phyloP scores from a whole-genome alignment of 129 eudicot species.

The Gnaphalium uliginosum region DNA sequence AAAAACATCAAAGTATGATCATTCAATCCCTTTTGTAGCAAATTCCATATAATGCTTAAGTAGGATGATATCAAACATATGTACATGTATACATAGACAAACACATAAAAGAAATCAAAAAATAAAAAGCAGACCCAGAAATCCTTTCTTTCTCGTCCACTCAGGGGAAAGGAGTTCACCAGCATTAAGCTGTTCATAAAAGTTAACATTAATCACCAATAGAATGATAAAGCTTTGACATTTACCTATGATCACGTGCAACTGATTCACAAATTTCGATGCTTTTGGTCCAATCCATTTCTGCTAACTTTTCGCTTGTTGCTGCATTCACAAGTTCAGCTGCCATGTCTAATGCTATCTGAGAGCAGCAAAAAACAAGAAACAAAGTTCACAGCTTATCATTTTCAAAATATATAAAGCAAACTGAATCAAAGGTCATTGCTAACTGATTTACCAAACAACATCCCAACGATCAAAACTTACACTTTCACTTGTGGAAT shows the following conservation, averaged over 20 bases:
- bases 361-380: conserved; percentile 21
- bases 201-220: conserved; percentile 8
- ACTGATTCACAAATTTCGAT: conserved; percentile 88
- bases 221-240: neutral
- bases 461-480: conserved; percentile 7
- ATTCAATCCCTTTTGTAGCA: neutral
- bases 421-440: neutral
- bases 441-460: neutral
- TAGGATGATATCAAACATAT: conserved; percentile 1
- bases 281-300: conserved; percentile 87
- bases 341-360: conserved; percentile 57
- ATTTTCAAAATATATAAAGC: conserved; percentile 6
- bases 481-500: neutral
- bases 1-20: neutral
- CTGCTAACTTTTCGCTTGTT: conserved; percentile 77
- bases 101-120: neutral
- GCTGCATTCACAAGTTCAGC: conserved; percentile 85
- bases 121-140: too few relatives aligned
- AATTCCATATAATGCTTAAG: neutral
- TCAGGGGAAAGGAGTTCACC: too few relatives aligned
- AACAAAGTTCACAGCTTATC: neutral
- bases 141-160: too few relatives aligned
- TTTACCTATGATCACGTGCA: conserved; percentile 78
- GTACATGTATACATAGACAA: neutral
- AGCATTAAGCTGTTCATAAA: conserved; percentile 1